Conservation (phyloP, 805 yeast species). For the Candida piceae region DNA sequence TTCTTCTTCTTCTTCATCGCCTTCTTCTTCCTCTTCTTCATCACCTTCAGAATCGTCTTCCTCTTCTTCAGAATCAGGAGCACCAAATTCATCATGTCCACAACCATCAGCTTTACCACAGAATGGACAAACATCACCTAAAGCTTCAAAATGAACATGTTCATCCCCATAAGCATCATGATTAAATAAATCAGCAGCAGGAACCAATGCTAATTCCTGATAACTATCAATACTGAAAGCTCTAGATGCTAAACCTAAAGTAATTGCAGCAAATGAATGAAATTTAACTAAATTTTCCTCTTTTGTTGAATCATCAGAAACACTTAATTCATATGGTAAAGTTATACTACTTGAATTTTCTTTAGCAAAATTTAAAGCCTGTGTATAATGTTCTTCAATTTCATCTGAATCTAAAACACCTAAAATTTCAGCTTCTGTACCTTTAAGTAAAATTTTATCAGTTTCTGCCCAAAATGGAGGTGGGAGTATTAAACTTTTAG, state of each 20-base stretch:
- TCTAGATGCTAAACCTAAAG: constrained; percentile 64
- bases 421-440: constrained; percentile 57
- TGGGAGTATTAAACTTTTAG: constrained; percentile 40
- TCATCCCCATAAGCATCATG: constrained; percentile 53
- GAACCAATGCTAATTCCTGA: constrained; percentile 74
- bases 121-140: constrained; percentile 32
- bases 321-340: constrained; percentile 34
- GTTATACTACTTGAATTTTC: constrained; percentile 21
- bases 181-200: constrained; percentile 88
- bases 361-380: constrained; percentile 39
- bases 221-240: constrained; percentile 77
- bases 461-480: constrained; percentile 60
- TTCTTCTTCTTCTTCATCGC: constrained; percentile 15
- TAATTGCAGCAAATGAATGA: constrained; percentile 48
- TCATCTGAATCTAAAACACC: constrained; percentile 53
- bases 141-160: constrained; percentile 61
- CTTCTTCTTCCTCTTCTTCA: constrained; percentile 20
- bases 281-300: constrained; percentile 29
- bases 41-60: constrained; percentile 25
- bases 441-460: constrained; percentile 43
- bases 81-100: constrained; percentile 27
- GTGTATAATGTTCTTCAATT: constrained; percentile 34
- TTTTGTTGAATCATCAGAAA: constrained; percentile 9
- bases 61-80: constrained; percentile 28
- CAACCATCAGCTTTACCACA: constrained; percentile 31